Conservation (phyloP, 2,329 filamentous ascomycete species). For the Fusarium pseudoanthophilum region DNA sequence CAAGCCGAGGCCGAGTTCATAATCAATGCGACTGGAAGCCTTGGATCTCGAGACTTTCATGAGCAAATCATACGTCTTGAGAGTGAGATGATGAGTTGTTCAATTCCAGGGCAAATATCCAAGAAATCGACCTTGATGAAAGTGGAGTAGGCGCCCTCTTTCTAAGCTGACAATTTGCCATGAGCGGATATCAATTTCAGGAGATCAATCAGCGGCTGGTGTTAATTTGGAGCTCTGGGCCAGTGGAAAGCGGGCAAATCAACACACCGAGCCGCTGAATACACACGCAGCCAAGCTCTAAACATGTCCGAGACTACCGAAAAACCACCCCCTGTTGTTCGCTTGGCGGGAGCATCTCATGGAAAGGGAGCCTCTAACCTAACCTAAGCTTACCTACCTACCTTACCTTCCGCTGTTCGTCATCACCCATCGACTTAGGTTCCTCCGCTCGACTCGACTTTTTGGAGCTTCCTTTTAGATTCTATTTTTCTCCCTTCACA, state of each 20-base stretch:
- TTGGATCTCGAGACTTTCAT: slow-evolving; percentile 22
- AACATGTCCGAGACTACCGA: slow-evolving; percentile 43
- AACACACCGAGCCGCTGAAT: slow-evolving; percentile 12
- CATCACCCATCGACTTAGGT: slow-evolving; percentile 26
- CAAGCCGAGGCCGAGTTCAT: background rate
- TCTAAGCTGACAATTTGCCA: slow-evolving; percentile 43
- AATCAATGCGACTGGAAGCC: background rate
- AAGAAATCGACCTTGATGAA: slow-evolving; percentile 35
- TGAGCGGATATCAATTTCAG: slow-evolving; percentile 31
- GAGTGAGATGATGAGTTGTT: slow-evolving; percentile 14
- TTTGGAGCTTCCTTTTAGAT: slow-evolving; percentile 20
- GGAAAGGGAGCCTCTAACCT: slow-evolving; percentile 26
- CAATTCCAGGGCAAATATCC: slow-evolving; percentile 25
- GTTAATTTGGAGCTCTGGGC: slow-evolving; percentile 6
- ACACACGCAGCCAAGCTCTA: slow-evolving; percentile 25
- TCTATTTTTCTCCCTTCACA: slow-evolving; percentile 34
- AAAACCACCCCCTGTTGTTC: slow-evolving; percentile 30
- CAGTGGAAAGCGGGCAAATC: background rate
- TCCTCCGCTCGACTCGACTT: slow-evolving; percentile 11
- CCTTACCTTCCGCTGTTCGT: slow-evolving; percentile 24
- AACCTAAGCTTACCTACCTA: background rate
- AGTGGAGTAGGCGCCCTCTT: slow-evolving; percentile 33
- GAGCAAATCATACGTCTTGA: slow-evolving; percentile 38
- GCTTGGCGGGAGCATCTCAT: slow-evolving; percentile 41
- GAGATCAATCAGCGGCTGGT: slow-evolving; percentile 23